A percentile compares a stretch with the other conserved stretches of the same genome.
phyloP scores from a whole-genome alignment of 2,329 filamentous ascomycete species.

The Pleurostoma richardsiae region DNA sequence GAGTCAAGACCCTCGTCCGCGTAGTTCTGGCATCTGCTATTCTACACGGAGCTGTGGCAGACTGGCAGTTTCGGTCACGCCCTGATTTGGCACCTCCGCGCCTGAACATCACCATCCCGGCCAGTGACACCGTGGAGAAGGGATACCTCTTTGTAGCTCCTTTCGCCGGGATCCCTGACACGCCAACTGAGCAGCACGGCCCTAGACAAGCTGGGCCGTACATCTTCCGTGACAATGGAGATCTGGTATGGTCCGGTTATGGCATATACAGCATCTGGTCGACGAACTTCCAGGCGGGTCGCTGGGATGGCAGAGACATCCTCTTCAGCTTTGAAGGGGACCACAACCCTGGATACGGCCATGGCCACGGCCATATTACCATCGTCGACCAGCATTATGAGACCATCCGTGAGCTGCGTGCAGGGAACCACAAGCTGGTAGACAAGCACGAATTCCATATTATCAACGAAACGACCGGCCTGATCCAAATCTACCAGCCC shows the following conservation, averaged over 20 bases:
- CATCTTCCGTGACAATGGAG: conserved; percentile 35
- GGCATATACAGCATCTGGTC: conserved; percentile 32
- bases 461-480: conserved; percentile 28
- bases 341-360: conserved; percentile 28
- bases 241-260: conserved; percentile 34
- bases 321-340: conserved; percentile 33
- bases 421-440: conserved; percentile 13
- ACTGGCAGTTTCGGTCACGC: conserved; percentile 40
- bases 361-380: conserved; percentile 5
- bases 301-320: conserved; percentile 31
- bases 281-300: conserved; percentile 28
- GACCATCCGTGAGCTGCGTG: conserved; percentile 14
- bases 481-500: conserved; percentile 29
- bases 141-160: conserved; percentile 20
- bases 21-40: no score
- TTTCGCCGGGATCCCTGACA: conserved; percentile 14
- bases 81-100: conserved; percentile 39
- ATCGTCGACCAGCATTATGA: conserved; percentile 19
- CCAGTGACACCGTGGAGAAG: conserved; percentile 28
- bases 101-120: conserved; percentile 38
- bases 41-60: conserved; percentile 3
- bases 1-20: no score
- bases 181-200: not conserved
- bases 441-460: conserved; percentile 31
- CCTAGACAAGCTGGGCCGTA: not conserved